Evolutionary conservation across 73 alveolate species (phyloP).

Genomic region (Paramecium sonneborni): DNA sequence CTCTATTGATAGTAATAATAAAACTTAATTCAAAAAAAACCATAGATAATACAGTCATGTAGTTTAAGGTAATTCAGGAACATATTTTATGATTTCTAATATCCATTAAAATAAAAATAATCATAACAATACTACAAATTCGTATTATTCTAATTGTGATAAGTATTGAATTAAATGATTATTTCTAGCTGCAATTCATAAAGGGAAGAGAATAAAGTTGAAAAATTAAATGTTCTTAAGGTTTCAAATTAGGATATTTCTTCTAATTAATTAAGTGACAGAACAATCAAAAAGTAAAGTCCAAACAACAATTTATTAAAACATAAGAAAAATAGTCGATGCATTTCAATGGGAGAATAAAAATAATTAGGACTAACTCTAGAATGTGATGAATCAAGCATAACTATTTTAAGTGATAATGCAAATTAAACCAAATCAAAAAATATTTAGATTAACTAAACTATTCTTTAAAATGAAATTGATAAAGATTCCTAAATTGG

Average conservation of each 20-base stretch:
- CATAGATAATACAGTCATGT: conserved; percentile 17
- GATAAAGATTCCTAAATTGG: neutral
- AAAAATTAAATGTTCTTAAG: neutral
- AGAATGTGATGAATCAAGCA: conserved; percentile 31
- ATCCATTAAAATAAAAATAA: neutral
- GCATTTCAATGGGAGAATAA: conserved; percentile 49
- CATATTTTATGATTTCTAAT: conserved; percentile 18
- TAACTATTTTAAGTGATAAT: neutral
- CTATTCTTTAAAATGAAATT: neutral
- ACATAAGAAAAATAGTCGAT: conserved; percentile 36
- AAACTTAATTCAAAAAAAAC: neutral
- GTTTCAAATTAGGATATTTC: neutral
- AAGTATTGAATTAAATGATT: neutral
- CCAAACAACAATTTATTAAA: neutral
- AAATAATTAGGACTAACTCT: neutral
- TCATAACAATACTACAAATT: neutral
- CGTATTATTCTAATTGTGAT: neutral
- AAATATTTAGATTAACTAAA: neutral
- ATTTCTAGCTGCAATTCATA: neutral
- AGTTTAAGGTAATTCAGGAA: conserved; percentile 1
- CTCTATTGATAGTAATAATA: neutral
- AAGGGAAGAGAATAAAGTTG: neutral
- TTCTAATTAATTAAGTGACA: neutral
- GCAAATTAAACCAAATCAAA: neutral
- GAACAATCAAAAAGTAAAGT: conserved; percentile 24